Conservation (phyloP, 2,329 filamentous ascomycete species). For the Aureobasidium melanogenum region DNA sequence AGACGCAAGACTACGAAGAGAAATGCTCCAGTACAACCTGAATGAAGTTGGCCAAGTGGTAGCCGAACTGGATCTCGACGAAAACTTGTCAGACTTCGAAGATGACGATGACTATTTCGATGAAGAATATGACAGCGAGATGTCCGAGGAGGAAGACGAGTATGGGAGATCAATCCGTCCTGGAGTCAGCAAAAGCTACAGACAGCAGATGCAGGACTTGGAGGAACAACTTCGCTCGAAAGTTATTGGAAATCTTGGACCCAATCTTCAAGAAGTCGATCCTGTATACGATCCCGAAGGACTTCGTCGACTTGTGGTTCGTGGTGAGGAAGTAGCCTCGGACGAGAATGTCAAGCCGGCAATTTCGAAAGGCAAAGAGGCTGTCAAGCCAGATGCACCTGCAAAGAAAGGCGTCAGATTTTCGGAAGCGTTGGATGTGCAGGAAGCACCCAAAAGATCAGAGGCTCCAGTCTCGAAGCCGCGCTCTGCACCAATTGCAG, state of each 20-base stretch:
- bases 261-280: slow-evolving; percentile 31
- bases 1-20: slow-evolving; percentile 67
- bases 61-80: slow-evolving; percentile 79
- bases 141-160: slow-evolving; percentile 62
- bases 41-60: slow-evolving; percentile 86
- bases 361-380: slow-evolving; percentile 6
- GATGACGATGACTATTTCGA: slow-evolving; percentile 44
- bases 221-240: slow-evolving; percentile 63
- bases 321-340: slow-evolving; percentile 25
- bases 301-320: slow-evolving; percentile 46
- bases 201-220: slow-evolving; percentile 73
- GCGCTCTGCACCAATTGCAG: slow-evolving; percentile 19
- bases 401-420: slow-evolving; percentile 70
- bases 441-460: slow-evolving; percentile 16
- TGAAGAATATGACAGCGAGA: slow-evolving; percentile 34
- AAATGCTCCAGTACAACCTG: slow-evolving; percentile 87
- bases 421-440: slow-evolving; percentile 61
- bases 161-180: slow-evolving; percentile 63
- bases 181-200: slow-evolving; percentile 65
- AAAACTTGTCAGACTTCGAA: slow-evolving; percentile 42
- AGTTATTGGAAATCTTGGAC: slow-evolving; percentile 50
- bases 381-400: slow-evolving; percentile 17
- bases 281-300: slow-evolving; percentile 36
- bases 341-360: slow-evolving; percentile 16
- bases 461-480: not conserved